Percentiles rank a stretch among this genome's conserved stretches.
Evolutionary conservation across 768 basidiomycete species (phyloP).

Genomic region (Mycena chlorophos): DNA sequence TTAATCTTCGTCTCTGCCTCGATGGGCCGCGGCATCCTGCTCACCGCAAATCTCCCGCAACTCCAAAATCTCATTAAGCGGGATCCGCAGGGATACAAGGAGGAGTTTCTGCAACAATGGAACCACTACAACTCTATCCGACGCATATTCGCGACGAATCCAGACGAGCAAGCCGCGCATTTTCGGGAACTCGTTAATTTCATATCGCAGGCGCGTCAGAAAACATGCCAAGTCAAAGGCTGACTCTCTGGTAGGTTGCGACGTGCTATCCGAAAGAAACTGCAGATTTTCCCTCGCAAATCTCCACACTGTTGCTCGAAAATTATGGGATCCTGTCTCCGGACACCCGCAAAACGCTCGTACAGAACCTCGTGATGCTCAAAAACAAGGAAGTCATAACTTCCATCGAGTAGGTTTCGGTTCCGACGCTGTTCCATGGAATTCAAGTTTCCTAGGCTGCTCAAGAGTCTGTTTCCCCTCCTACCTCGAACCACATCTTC

Average conservation of each 20-base stretch:
- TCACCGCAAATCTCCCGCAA: conserved; percentile 90
- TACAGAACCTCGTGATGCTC: conserved; percentile 91
- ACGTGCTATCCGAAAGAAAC: conserved; percentile 94
- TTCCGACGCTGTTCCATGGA: neutral
- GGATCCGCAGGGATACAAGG: conserved; percentile 85
- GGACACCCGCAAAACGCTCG: conserved; percentile 80
- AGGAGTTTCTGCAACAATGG: conserved; percentile 97
- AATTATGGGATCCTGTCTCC: conserved; percentile 72
- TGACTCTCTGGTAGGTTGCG: conserved; percentile 55
- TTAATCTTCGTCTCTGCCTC: neutral
- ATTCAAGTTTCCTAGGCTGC: conserved; percentile 53
- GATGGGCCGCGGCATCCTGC: conserved; percentile 70
- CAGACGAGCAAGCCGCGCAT: conserved; percentile 81
- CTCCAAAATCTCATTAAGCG: conserved; percentile 97
- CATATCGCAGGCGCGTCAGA: conserved; percentile 69
- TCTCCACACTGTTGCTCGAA: conserved; percentile 77
- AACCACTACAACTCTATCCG: conserved; percentile 88
- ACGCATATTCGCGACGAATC: conserved; percentile 79
- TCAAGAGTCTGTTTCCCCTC: conserved; percentile 90
- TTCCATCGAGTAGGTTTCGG: conserved; percentile 77
- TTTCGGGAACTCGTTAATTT: conserved; percentile 89
- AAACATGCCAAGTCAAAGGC: neutral
- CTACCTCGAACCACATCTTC: conserved; percentile 92
- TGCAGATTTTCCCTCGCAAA: conserved; percentile 76
- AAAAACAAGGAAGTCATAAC: conserved; percentile 90